Base-by-base conservation (phyloP, 495 filamentous ascomycete species). In the Pyrenula massariospora region DNA sequence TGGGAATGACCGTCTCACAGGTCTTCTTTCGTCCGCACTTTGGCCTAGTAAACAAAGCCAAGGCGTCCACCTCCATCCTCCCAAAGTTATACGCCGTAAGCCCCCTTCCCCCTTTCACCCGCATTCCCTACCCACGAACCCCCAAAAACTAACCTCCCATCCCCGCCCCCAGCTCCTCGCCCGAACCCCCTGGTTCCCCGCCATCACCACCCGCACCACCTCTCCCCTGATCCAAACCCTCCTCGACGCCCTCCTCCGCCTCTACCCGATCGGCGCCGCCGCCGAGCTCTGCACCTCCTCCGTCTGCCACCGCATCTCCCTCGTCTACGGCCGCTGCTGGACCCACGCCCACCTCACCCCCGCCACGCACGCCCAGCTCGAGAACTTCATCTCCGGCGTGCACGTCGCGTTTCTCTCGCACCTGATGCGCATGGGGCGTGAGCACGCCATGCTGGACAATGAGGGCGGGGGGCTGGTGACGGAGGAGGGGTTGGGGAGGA, bases 301-400 rank as follows among this genome's bases (percentile, higher is more conserved):
- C 1, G 71, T 73, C 20, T 88, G 84, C 67, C 83, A 83, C 67
- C 77, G 84, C 8, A 63, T 68, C 50, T 75, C 74, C 11, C 68
- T 88, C 25, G 76, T 81, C 20, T 85, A 85, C 57, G 84, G 82
- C n/a, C 71, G 80, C 25, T 79, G 76, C 63, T 85, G 82, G 81
- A 82, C 77, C 63, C 82, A 85, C 61, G 64, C 62, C 2, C 83
- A 85, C 61, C 73, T 87, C 24, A 84, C 85, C 70, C 73, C 76
- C 64, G 75, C 75, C 1, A 84, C 83, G 12, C 84, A 87, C 65
- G 66, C 75, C 10, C 80, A 84, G 60, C 70, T 86, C 52, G 74
- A 79, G 63, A 72, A 73, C 23, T 83, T 84, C 66, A 78, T 86
- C 54, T 76, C 74, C 48, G 84, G 83, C 48, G 74, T 78, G n/a